Evolutionary conservation across 2,329 filamentous ascomycete genomes (phyloP).

Genomic region (Penicillium sp.): DNA sequence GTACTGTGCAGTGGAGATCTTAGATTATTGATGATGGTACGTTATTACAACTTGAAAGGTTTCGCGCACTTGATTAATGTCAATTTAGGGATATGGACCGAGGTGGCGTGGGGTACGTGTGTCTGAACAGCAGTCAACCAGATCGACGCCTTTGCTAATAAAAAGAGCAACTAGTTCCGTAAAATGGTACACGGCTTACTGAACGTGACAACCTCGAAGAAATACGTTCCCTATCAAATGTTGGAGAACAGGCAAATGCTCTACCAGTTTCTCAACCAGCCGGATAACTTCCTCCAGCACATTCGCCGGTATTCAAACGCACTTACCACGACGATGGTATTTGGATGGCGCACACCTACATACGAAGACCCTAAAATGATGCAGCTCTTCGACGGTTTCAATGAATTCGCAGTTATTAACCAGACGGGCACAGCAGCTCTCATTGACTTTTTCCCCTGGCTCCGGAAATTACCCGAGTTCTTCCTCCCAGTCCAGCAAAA

Average conservation of each 20-base stretch:
- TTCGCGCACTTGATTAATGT: neutral
- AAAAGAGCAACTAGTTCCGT: constrained; percentile 18
- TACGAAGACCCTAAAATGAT: constrained; percentile 43
- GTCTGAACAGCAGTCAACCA: neutral
- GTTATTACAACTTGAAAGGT: neutral
- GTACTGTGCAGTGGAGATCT: constrained; percentile 27
- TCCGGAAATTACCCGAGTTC: constrained; percentile 45
- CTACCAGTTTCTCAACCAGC: constrained; percentile 44
- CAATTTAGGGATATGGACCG: constrained; percentile 23
- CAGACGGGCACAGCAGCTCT: constrained; percentile 43
- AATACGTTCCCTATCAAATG: constrained; percentile 54
- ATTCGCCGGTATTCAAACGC: constrained; percentile 44
- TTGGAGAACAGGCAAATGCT: constrained; percentile 54
- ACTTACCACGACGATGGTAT: constrained; percentile 49
- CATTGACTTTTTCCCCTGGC: constrained; percentile 46
- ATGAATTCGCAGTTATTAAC: constrained; percentile 42
- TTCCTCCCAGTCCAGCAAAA: constrained; percentile 34
- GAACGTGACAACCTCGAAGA: constrained; percentile 44
- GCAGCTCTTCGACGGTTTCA: constrained; percentile 44
- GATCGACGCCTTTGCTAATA: neutral
- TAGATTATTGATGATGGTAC: constrained; percentile 32
- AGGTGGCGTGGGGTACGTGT: constrained; percentile 26
- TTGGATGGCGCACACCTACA: constrained; percentile 43
- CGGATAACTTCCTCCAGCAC: constrained; percentile 22
- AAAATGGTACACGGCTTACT: constrained; percentile 46